Conservation (phyloP, 768 basidiomycete genomes). For the Lactifluus rugatus region DNA sequence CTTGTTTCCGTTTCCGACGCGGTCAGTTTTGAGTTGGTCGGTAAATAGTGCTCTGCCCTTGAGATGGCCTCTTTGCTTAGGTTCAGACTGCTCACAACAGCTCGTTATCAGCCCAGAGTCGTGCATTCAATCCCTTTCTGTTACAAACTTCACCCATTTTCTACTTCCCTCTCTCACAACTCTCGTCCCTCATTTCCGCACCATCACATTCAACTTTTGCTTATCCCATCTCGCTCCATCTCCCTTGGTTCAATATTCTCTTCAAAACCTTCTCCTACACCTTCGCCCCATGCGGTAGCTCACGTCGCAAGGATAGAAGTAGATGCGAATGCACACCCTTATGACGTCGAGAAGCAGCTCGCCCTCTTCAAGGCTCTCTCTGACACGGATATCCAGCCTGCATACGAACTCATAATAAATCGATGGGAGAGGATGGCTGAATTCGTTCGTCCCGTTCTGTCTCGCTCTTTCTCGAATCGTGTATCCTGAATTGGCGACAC, state of each 20-base stretch:
- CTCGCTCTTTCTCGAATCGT: background rate
- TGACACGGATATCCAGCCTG: constrained; percentile 54
- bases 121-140: constrained; percentile 18
- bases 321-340: constrained; percentile 63
- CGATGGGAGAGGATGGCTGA: constrained; percentile 80
- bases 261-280: constrained; percentile 22
- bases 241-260: constrained; percentile 12
- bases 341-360: constrained; percentile 61
- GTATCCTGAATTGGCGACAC: constrained; percentile 5
- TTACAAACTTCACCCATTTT: constrained; percentile 22
- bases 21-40: background rate
- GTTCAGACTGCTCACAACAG: constrained; percentile 9
- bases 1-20: background rate
- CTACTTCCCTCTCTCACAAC: constrained; percentile 10
- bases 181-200: constrained; percentile 2
- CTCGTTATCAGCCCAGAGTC: background rate
- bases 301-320: constrained; percentile 67
- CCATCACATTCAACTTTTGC: background rate
- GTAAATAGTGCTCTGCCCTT: background rate
- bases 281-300: constrained; percentile 57
- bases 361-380: constrained; percentile 57
- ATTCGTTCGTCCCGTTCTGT: constrained; percentile 47
- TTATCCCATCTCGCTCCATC: constrained; percentile 7
- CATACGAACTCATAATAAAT: constrained; percentile 60
- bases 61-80: constrained; percentile 5